These are phyloP conservation scores for Exsudoporus frostii DNA, from an alignment of 768 basidiomycete genomes.

Conservation along the genomic window DNA sequence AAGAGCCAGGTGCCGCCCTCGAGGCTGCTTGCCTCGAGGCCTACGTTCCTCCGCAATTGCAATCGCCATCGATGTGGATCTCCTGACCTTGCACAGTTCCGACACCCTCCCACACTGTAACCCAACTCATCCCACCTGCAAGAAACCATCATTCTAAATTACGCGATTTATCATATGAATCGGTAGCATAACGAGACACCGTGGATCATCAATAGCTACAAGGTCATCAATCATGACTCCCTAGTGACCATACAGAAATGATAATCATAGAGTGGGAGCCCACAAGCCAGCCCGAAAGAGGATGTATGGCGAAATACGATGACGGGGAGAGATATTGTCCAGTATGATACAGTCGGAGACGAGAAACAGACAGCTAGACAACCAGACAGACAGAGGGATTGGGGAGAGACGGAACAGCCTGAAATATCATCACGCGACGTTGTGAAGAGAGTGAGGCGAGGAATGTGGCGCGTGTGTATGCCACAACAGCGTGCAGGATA, in stretches of 20 bases:
- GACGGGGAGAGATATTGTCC: background rate
- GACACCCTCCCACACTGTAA: background rate
- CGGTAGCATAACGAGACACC: background rate
- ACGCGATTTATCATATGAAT: conserved; percentile 8
- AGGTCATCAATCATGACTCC: background rate
- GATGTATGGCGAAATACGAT: background rate
- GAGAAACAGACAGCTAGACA: background rate
- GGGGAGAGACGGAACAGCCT: background rate
- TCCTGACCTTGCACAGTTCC: background rate
- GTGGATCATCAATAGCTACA: background rate
- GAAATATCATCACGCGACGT: background rate
- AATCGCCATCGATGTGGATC: background rate
- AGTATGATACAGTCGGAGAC: background rate
- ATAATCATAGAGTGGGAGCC: background rate
- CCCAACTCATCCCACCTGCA: background rate
- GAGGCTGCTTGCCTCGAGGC: conserved; percentile 15
- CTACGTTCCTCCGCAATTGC: background rate
- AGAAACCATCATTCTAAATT: conserved; percentile 4
- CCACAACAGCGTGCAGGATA: background rate
- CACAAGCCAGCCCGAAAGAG: background rate
- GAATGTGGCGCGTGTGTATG: background rate
- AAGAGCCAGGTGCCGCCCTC: background rate
- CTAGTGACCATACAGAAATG: background rate
- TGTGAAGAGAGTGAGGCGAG: background rate
- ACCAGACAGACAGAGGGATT: background rate